A percentile compares a stretch with the other conserved stretches of the same genome.
Evolutionary conservation across 371 early-diverging fungal species (phyloP).

Genomic region (Gilbertella persicaria): DNA sequence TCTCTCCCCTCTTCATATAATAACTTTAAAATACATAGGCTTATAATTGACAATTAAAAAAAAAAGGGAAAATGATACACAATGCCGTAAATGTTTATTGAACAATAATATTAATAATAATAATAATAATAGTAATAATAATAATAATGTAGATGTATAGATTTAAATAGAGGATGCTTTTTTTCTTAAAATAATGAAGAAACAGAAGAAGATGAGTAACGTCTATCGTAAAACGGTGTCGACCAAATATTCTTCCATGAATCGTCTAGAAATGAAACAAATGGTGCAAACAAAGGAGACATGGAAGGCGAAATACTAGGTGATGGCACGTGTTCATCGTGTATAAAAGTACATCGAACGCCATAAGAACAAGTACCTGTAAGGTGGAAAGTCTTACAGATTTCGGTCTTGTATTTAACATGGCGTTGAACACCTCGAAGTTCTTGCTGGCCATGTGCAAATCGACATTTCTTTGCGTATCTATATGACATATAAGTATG

Average conservation of each 20-base stretch:
- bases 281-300: not conserved
- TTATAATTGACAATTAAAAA: too few relatives aligned
- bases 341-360: slow-evolving; percentile 95
- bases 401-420: slow-evolving; percentile 93
- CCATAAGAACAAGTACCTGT: slow-evolving; percentile 94
- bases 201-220: slow-evolving; percentile 4
- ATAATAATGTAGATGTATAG: not conserved
- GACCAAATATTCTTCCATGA: slow-evolving; percentile 1
- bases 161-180: not conserved
- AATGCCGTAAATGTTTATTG: too few relatives aligned
- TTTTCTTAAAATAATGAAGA: not conserved
- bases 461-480: slow-evolving; percentile 94
- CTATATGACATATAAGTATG: too few relatives aligned
- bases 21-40: too few relatives aligned
- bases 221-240: not conserved
- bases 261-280: not conserved
- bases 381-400: slow-evolving; percentile 87
- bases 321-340: slow-evolving; percentile 44
- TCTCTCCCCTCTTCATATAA: too few relatives aligned
- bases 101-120: too few relatives aligned
- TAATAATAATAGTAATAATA: too few relatives aligned
- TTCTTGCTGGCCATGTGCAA: slow-evolving; percentile 88
- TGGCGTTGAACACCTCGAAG: slow-evolving; percentile 84
- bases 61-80: too few relatives aligned
- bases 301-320: not conserved